These are phyloP conservation scores for Ophiostoma triangulosporum DNA, from an alignment of 2,329 filamentous ascomycete species.

Conservation along the genomic window DNA sequence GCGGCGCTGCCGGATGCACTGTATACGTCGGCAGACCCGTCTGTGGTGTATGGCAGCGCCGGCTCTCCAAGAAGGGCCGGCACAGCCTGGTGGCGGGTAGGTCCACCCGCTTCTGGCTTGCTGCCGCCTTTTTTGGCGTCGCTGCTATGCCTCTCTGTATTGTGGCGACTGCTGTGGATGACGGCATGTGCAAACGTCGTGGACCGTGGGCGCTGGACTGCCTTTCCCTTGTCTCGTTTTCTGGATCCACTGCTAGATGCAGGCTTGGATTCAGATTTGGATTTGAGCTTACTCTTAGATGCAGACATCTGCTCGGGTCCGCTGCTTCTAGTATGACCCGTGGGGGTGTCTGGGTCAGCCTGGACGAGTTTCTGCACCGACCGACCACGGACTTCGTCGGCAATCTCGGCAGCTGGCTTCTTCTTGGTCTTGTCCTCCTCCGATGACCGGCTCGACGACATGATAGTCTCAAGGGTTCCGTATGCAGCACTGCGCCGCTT, in stretches of 20 bases:
- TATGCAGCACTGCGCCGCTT: constrained; percentile 41
- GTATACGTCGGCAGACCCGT: constrained; percentile 34
- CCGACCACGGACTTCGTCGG: constrained; percentile 39
- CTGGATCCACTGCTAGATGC: too few species aligned
- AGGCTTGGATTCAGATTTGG: too few species aligned
- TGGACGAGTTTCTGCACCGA: constrained; percentile 24
- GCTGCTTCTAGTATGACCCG: constrained; percentile 17
- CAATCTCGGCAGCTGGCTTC: constrained; percentile 43
- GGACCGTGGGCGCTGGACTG: constrained; percentile 23
- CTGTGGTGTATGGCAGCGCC: constrained; percentile 43
- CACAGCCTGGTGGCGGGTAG: constrained; percentile 22
- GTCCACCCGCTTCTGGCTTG: constrained; percentile 10
- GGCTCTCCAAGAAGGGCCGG: constrained; percentile 38
- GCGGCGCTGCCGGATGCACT: constrained; percentile 14
- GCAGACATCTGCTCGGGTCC: not conserved
- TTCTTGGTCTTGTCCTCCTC: constrained; percentile 49
- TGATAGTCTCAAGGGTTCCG: constrained; percentile 52
- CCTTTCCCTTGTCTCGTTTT: constrained; percentile 8
- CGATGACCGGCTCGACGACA: constrained; percentile 51
- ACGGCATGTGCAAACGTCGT: constrained; percentile 33
- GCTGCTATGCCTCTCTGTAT: not conserved
- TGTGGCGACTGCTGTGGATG: constrained; percentile 24
- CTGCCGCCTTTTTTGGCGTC: constrained; percentile 11
- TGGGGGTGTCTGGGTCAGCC: constrained; percentile 15
- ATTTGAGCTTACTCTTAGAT: too few species aligned